Evolutionary conservation across 1,284 basidiomycete genomes (phyloP).

Genomic region (Phellopilus nigrolimitatus): DNA sequence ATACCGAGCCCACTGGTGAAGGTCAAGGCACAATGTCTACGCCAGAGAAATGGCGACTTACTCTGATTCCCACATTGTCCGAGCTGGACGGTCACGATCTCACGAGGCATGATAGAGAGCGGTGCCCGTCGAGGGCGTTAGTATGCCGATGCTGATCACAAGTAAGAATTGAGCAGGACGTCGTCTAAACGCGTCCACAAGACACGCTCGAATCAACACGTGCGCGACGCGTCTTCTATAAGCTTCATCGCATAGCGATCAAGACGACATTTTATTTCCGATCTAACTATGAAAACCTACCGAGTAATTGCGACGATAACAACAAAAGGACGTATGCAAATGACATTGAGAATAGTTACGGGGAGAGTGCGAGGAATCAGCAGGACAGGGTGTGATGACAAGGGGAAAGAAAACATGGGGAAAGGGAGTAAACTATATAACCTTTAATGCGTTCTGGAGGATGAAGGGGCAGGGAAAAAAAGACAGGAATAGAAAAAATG

Average conservation of each 20-base stretch:
- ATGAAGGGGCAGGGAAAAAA: background rate
- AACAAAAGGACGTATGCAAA: slow-evolving; percentile 14
- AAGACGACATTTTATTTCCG: background rate
- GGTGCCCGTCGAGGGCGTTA: slow-evolving; percentile 1
- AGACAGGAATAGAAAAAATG: background rate
- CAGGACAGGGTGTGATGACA: background rate
- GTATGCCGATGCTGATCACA: background rate
- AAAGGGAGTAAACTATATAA: background rate
- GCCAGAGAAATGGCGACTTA: slow-evolving; percentile 27
- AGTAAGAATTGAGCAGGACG: background rate
- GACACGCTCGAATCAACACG: slow-evolving; percentile 19
- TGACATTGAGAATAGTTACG: slow-evolving; percentile 9
- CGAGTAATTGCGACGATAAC: slow-evolving; percentile 17
- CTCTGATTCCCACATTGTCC: slow-evolving; percentile 98
- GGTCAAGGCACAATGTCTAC: slow-evolving; percentile 11
- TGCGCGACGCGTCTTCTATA: slow-evolving; percentile 12
- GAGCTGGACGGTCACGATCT: slow-evolving; percentile 84
- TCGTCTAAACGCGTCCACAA: background rate
- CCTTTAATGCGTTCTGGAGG: no score
- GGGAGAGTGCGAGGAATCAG: background rate
- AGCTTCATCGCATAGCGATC: background rate
- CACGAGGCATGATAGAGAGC: slow-evolving; percentile 62
- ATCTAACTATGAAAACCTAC: slow-evolving; percentile 10
- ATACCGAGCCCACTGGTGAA: slow-evolving; percentile 77
- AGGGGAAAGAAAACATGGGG: background rate